A percentile compares a stretch with the other conserved stretches of the same genome.
Conservation (phyloP, 2,329 filamentous ascomycete genomes). For the Scolecobasidium constrictum region DNA sequence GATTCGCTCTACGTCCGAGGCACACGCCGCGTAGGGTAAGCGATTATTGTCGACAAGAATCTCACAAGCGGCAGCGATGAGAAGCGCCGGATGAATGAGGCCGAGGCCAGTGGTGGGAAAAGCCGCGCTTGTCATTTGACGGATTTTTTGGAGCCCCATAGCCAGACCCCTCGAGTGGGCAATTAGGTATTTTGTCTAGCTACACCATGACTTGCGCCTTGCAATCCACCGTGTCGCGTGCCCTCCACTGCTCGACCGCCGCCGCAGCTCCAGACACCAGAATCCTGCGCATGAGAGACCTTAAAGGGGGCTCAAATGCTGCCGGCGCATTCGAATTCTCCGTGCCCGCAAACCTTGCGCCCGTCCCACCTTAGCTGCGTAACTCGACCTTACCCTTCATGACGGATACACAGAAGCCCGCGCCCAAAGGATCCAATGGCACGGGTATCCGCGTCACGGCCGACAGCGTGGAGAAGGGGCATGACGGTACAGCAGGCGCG, state of each 20-base stretch:
- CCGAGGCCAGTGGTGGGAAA: neutral
- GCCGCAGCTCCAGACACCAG: neutral
- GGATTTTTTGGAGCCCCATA: neutral
- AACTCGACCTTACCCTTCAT: conserved; percentile 22
- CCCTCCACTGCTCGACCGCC: neutral
- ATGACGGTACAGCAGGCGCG: conserved; percentile 15
- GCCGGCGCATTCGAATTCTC: neutral
- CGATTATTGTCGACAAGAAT: too few relatives aligned
- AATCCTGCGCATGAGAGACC: neutral
- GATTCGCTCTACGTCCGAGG: too few relatives aligned
- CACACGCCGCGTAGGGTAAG: too few relatives aligned
- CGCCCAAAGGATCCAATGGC: conserved; percentile 21
- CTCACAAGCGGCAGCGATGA: too few relatives aligned
- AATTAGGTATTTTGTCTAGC: too few relatives aligned
- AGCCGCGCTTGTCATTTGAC: neutral
- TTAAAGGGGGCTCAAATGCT: neutral
- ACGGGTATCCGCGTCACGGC: conserved; percentile 21
- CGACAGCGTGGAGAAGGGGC: conserved; percentile 19
- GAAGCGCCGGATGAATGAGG: too few relatives aligned
- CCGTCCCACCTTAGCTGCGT: conserved; percentile 19
- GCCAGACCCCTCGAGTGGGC: too few relatives aligned
- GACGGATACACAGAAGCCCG: conserved; percentile 23
- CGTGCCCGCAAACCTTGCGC: conserved; percentile 16
- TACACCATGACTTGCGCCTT: neutral
- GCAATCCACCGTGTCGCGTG: neutral